Percentiles rank a stretch among this genome's conserved stretches.
phyloP scores from a whole-genome alignment of 495 filamentous ascomycete genomes.

The Neurospora hispaniola region DNA sequence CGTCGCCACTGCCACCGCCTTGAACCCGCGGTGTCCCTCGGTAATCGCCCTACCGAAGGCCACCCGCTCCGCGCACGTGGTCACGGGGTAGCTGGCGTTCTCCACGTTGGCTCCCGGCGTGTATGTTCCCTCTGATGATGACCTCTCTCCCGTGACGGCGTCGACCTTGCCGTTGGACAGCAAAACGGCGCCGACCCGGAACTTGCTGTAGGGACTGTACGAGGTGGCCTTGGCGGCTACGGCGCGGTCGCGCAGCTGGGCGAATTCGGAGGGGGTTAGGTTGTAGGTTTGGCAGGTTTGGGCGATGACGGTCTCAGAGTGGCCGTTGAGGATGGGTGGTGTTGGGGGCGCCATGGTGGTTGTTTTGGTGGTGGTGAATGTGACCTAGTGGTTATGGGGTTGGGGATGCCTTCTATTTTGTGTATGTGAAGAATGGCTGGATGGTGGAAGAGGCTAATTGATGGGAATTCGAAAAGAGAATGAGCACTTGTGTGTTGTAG shows the following conservation, averaged over 20 bases:
- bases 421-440: neutral
- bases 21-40: conserved; percentile 59
- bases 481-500: neutral
- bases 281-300: conserved; percentile 29
- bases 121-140: neutral
- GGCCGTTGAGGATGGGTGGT: conserved; percentile 13
- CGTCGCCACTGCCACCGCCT: conserved; percentile 77
- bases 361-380: neutral
- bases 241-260: conserved; percentile 46
- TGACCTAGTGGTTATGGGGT: neutral
- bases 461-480: neutral
- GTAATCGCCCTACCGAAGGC: conserved; percentile 72
- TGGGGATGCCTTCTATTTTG: neutral
- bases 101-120: conserved; percentile 81
- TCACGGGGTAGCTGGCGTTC: conserved; percentile 86
- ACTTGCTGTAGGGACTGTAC: conserved; percentile 90
- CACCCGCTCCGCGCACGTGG: conserved; percentile 86
- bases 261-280: conserved; percentile 49
- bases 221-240: conserved; percentile 59
- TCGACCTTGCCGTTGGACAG: conserved; percentile 53
- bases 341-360: conserved; percentile 2
- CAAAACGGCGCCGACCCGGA: conserved; percentile 79
- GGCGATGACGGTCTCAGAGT: conserved; percentile 15
- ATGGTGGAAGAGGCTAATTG: neutral
- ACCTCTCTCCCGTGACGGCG: neutral